Evolutionary conservation across 495 filamentous ascomycete species (phyloP).

Genomic region (Aspergillus steynii): DNA sequence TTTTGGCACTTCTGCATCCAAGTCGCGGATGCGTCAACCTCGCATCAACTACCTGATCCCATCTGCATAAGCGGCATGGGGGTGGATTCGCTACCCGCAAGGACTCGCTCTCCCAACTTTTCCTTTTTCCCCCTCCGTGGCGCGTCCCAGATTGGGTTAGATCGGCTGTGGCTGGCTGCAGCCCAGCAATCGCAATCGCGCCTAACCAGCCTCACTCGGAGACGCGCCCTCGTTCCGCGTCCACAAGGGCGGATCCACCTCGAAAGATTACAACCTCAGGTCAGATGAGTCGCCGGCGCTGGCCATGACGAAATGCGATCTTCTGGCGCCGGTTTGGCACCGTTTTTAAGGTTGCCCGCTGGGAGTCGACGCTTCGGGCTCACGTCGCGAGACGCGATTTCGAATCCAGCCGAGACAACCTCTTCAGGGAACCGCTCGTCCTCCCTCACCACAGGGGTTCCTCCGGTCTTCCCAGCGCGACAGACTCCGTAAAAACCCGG

Average conservation of each 20-base stretch:
- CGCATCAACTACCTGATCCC: conserved; percentile 7
- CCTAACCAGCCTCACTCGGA: conserved; percentile 32
- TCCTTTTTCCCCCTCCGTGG: not conserved
- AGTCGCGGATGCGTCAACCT: conserved; percentile 8
- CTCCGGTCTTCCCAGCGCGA: not conserved
- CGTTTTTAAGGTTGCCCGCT: conserved; percentile 4
- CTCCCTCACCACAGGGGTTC: not conserved
- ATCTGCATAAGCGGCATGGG: conserved; percentile 21
- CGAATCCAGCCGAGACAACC: not conserved
- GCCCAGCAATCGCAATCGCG: conserved; percentile 19
- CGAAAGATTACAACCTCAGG: conserved; percentile 4
- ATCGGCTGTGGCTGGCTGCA: conserved; percentile 23
- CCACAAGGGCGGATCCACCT: conserved; percentile 2
- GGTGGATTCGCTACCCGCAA: conserved; percentile 1
- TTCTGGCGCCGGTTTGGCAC: not conserved
- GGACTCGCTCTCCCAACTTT: not conserved
- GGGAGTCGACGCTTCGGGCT: not conserved
- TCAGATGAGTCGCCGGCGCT: conserved; percentile 11
- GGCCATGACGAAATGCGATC: not conserved
- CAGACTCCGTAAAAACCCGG: conserved; percentile 17
- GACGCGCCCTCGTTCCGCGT: conserved; percentile 28
- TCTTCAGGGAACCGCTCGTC: not conserved
- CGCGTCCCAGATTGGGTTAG: not conserved
- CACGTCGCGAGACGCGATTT: not conserved
- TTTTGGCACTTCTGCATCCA: conserved; percentile 18